Base-by-base conservation (phyloP, 2,329 filamentous ascomycete genomes). In the Botrytis deweyae region DNA sequence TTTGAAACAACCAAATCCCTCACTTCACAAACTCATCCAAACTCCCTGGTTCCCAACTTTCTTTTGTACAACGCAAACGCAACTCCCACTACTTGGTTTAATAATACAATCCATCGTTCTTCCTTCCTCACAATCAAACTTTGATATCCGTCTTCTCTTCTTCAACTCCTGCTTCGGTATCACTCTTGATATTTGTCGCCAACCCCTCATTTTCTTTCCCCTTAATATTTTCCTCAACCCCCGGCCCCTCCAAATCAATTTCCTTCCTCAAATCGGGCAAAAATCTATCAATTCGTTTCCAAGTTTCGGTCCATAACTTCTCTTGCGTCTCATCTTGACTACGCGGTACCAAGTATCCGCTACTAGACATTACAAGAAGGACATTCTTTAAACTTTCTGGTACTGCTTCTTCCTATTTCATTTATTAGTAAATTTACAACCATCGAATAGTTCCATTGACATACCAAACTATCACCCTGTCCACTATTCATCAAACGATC, bases 381-480 rank as follows among this genome's bases (percentile, higher is more conserved):
- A 98, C 94, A 77, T 99, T 99, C 84, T 99, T 99, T 74, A 99
- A 85, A 77, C 94, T 96, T 83, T 99, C 96, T 0, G 93, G 93
- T 3, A 98, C 94, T 20, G 96, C 95, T 85, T 99, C 96, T 83
- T 97, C 94, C 91, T 97, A 78, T 78, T 59, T 33, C 5, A 14
- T 46, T 20, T 22, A 70, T 77, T 72, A 78, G 73, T 69, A 69
- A 63, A 64, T 68, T 38, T 38, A 44, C 46, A 67, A 52, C 73
- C 44, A 59, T 62, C 68, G 67, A 18, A 55, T 33, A 46, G 18
- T 55, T 33, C 55, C n/a, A n/a, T 46, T 38, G 62, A 87, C 91
- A 84, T 88, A 95, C 93, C 81, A 97, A 84, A 79, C 92, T 95
- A 80, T 97, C 94, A 38, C 93, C 93, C 82, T 97, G 94, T 0